phyloP scores from a whole-genome alignment of 2,329 filamentous ascomycete genomes.

The Neofusicoccum cordaticola region DNA sequence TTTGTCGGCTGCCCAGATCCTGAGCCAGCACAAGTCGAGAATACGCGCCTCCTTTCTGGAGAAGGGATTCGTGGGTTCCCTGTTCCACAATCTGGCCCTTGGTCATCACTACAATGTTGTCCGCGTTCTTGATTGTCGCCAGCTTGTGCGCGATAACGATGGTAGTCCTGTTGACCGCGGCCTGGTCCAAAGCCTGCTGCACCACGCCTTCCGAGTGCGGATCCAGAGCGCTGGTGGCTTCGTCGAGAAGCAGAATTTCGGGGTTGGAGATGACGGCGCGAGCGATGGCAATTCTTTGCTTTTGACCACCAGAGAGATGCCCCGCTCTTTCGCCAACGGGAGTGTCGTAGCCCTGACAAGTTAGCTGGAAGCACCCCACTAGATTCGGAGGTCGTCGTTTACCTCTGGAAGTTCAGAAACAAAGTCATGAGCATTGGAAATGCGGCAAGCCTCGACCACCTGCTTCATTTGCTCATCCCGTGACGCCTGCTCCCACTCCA shows the following conservation, averaged over 20 bases:
- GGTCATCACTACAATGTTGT: constrained; percentile 95
- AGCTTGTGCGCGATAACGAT: constrained; percentile 95
- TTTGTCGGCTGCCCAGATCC: constrained; percentile 8
- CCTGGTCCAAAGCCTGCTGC: constrained; percentile 85
- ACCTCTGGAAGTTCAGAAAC: constrained; percentile 65
- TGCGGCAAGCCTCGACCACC: constrained; percentile 79
- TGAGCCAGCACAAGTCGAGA: constrained; percentile 37
- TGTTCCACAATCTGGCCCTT: constrained; percentile 83
- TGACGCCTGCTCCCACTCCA: constrained; percentile 26
- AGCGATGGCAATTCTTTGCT: constrained; percentile 94
- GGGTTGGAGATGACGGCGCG: constrained; percentile 87
- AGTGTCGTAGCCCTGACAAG: constrained; percentile 76
- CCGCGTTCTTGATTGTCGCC: constrained; percentile 87
- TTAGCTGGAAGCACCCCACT: not conserved
- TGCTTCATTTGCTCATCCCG: constrained; percentile 48
- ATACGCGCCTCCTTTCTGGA: constrained; percentile 57
- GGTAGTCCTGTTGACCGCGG: constrained; percentile 82
- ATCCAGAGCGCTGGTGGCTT: constrained; percentile 90
- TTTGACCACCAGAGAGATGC: constrained; percentile 88
- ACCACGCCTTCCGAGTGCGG: constrained; percentile 94
- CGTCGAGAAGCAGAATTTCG: constrained; percentile 87
- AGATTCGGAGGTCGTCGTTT: not conserved
- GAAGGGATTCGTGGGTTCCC: constrained; percentile 77
- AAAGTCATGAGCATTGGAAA: constrained; percentile 93
- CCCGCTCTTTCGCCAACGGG: constrained; percentile 93